Evolutionary conservation across 2,329 filamentous ascomycete genomes (phyloP).

Genomic region (Gremmenia infestans): DNA sequence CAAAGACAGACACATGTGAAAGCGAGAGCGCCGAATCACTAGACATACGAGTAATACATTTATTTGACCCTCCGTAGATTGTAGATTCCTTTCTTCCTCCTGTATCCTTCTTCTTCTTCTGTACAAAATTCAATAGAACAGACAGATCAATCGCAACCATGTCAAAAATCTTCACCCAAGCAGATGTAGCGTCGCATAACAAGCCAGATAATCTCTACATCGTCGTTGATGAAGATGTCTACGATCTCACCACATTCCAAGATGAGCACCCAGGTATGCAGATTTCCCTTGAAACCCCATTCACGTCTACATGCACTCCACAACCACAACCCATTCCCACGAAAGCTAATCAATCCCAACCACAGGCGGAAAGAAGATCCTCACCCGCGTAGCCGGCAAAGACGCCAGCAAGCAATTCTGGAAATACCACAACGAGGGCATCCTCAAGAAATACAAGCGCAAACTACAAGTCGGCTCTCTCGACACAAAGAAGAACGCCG

Average conservation of each 20-base stretch:
- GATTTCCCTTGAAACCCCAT: too few species aligned
- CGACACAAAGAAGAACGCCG: slow-evolving; percentile 70
- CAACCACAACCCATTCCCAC: not conserved
- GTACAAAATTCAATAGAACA: not conserved
- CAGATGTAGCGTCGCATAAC: slow-evolving; percentile 88
- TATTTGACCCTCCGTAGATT: not conserved
- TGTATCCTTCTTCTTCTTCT: not conserved
- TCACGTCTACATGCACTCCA: too few species aligned
- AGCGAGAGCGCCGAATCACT: not conserved
- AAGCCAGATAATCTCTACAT: slow-evolving; percentile 83
- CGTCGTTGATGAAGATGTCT: slow-evolving; percentile 90
- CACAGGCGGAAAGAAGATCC: slow-evolving; percentile 36
- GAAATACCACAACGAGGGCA: slow-evolving; percentile 33
- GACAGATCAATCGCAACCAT: slow-evolving; percentile 44
- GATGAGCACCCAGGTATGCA: slow-evolving; percentile 73
- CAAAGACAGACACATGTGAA: not conserved
- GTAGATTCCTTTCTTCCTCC: not conserved
- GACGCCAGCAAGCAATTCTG: slow-evolving; percentile 32
- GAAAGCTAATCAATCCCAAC: slow-evolving; percentile 32
- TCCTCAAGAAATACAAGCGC: slow-evolving; percentile 64
- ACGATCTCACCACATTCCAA: slow-evolving; percentile 86
- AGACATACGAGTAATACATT: too few species aligned
- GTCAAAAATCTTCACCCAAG: slow-evolving; percentile 79
- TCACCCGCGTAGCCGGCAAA: slow-evolving; percentile 32
- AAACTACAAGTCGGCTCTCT: slow-evolving; percentile 84